phyloP scores from a whole-genome alignment of 257 asterid species.

The Jaltomata sinuosa region DNA sequence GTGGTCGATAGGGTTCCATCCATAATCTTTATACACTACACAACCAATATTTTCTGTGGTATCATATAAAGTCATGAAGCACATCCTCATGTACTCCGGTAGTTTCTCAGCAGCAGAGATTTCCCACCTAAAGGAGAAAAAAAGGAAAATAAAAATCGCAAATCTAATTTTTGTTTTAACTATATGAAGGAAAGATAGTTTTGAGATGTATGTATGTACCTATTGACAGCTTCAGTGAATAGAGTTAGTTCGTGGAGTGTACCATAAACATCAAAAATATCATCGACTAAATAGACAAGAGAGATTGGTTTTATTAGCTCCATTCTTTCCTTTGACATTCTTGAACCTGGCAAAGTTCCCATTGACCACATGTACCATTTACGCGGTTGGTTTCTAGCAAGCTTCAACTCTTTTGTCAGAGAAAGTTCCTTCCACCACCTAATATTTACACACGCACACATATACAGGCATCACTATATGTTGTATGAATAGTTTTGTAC shows the following conservation, averaged over 20 bases:
- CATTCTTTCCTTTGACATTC: constrained; percentile 11
- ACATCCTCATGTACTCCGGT: constrained; percentile 42
- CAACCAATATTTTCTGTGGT: constrained; percentile 21
- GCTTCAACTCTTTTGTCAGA: constrained; percentile 15
- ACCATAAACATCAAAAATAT: constrained; percentile 14
- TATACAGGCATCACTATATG: no score
- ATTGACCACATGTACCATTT: constrained; percentile 36
- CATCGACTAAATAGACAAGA: constrained; percentile 15
- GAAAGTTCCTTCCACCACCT: constrained; percentile 37
- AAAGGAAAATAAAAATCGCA: not conserved
- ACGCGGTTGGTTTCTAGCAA: constrained; percentile 20
- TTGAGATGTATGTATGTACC: constrained; percentile 2
- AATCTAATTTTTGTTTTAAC: not conserved
- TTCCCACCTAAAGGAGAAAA: constrained; percentile 27
- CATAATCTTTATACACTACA: constrained; percentile 12
- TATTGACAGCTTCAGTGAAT: constrained; percentile 19
- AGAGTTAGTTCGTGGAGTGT: constrained; percentile 6
- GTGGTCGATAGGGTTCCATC: constrained; percentile 22
- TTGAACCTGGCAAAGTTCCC: constrained; percentile 4
- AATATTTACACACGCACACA: no score
- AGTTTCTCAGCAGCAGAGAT: constrained; percentile 13
- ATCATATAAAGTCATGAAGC: constrained; percentile 32
- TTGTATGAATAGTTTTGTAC: no score
- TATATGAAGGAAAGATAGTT: not conserved
- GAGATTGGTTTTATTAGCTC: constrained; percentile 17